Percentiles rank a stretch among this genome's conserved stretches.
These are phyloP conservation scores for Ganoderma leucocontextum DNA, from an alignment of 1,284 basidiomycete genomes.

Conservation along the genomic window DNA sequence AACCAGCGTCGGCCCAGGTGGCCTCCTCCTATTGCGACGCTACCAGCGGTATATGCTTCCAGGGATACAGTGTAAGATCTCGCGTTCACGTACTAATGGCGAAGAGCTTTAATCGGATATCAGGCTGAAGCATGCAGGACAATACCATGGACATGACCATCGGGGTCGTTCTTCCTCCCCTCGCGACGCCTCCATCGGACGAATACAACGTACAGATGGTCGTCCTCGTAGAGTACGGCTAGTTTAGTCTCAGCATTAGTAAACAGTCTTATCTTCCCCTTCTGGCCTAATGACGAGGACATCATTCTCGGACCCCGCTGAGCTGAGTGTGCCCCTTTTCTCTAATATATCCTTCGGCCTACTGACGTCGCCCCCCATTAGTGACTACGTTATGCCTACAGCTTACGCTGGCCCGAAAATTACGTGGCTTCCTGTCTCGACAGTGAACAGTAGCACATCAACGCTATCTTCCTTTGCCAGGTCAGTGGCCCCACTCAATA, in stretches of 20 bases:
- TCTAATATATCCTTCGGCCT: neutral
- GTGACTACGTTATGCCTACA: slow-evolving; percentile 39
- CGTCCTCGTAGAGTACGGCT: slow-evolving; percentile 39
- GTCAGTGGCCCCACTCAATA: slow-evolving; percentile 19
- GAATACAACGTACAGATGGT: slow-evolving; percentile 42
- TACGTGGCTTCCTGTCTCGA: slow-evolving; percentile 38
- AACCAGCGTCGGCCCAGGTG: slow-evolving; percentile 35
- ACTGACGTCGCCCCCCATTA: slow-evolving; percentile 8
- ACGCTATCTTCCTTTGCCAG: slow-evolving; percentile 43
- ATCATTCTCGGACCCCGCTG: slow-evolving; percentile 40
- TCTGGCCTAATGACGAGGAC: slow-evolving; percentile 38
- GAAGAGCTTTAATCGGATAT: neutral
- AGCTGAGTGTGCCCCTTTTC: slow-evolving; percentile 34
- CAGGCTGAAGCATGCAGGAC: slow-evolving; percentile 31
- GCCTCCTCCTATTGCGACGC: slow-evolving; percentile 39
- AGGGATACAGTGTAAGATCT: slow-evolving; percentile 37
- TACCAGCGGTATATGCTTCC: slow-evolving; percentile 39
- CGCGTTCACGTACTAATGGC: neutral
- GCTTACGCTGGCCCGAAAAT: slow-evolving; percentile 38
- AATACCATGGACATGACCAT: slow-evolving; percentile 38
- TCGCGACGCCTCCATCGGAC: slow-evolving; percentile 36
- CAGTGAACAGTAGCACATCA: slow-evolving; percentile 42
- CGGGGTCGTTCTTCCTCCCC: slow-evolving; percentile 39
- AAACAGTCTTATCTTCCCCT: slow-evolving; percentile 40
- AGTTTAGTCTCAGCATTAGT: slow-evolving; percentile 42